A percentile compares a stretch with the other conserved stretches of the same genome.
phyloP scores from a whole-genome alignment of 805 yeast genomes.

The Schwanniomyces vanrijiae region DNA sequence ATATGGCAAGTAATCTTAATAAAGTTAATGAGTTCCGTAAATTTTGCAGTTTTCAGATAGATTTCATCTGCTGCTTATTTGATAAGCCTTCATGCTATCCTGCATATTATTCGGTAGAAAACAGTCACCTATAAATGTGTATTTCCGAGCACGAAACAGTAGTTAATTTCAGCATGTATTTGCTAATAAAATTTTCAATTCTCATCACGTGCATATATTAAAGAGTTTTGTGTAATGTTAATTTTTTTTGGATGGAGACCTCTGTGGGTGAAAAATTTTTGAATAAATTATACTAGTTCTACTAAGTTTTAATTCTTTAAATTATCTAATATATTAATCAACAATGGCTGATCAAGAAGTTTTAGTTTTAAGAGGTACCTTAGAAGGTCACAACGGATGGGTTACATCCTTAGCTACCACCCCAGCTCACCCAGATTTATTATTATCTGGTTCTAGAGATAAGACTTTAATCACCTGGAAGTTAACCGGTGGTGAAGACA shows the following conservation, averaged over 20 bases:
- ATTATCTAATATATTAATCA: slow-evolving; percentile 1
- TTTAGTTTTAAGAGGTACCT: slow-evolving; percentile 99
- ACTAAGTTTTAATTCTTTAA: background rate
- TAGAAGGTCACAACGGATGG: slow-evolving; percentile 87
- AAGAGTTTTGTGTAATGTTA: slow-evolving; percentile 3
- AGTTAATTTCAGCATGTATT: slow-evolving; percentile 25
- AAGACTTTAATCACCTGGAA: slow-evolving; percentile 98
- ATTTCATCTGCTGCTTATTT: background rate
- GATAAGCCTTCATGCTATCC: background rate
- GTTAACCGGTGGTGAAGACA: slow-evolving; percentile 89
- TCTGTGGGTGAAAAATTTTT: slow-evolving; percentile 10
- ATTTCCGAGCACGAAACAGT: slow-evolving; percentile 35
- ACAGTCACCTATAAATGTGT: slow-evolving; percentile 38
- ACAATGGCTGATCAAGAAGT: slow-evolving; percentile 86
- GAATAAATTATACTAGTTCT: background rate
- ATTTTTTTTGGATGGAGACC: background rate
- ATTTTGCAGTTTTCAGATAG: background rate
- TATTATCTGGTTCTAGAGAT: slow-evolving; percentile 98
- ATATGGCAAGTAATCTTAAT: background rate
- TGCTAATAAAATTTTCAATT: background rate
- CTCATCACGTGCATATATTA: slow-evolving; percentile 3
- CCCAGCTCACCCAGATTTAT: slow-evolving; percentile 95
- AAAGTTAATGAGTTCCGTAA: background rate
- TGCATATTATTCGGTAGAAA: slow-evolving; percentile 21
- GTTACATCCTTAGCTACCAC: slow-evolving; percentile 98